A percentile compares a stretch with the other conserved stretches of the same genome.
Evolutionary conservation across 768 basidiomycete genomes (phyloP).

Genomic region (Amanita rubescens): DNA sequence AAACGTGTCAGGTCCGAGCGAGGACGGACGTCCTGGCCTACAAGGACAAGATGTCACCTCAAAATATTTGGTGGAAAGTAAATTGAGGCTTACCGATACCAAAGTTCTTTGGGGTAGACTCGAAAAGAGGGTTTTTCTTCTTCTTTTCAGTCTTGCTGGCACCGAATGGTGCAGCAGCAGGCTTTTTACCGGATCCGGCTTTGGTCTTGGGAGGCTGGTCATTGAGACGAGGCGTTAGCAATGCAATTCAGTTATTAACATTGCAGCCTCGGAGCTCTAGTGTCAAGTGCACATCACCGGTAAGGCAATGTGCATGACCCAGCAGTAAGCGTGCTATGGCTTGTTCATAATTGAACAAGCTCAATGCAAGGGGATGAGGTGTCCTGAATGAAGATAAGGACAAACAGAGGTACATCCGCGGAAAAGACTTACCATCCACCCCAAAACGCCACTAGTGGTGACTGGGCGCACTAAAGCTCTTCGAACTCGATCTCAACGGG

Average conservation of each 20-base stretch:
- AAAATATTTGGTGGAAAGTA: background rate
- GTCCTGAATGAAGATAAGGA: background rate
- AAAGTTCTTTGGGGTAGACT: constrained; percentile 85
- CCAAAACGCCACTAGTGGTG: constrained; percentile 19
- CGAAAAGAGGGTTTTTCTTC: constrained; percentile 95
- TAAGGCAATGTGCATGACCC: constrained; percentile 1
- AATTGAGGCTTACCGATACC: constrained; percentile 68
- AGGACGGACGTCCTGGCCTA: constrained; percentile 92
- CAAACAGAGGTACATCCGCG: constrained; percentile 25
- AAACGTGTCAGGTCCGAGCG: constrained; percentile 90
- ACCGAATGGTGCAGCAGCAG: constrained; percentile 77
- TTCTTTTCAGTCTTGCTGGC: constrained; percentile 66
- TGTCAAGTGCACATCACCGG: constrained; percentile 22
- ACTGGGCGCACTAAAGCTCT: constrained; percentile 33
- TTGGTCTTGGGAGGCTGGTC: constrained; percentile 84
- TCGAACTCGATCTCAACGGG: constrained; percentile 15
- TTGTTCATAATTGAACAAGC: background rate
- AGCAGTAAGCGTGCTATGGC: background rate
- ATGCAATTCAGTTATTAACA: constrained; percentile 22
- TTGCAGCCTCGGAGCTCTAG: constrained; percentile 50
- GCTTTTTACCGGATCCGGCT: constrained; percentile 70
- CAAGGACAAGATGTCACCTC: background rate
- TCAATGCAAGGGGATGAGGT: background rate
- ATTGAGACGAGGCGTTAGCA: constrained; percentile 75
- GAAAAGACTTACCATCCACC: constrained; percentile 47